Evolutionary conservation across 176 grass and related monocot species (phyloP).

Genomic region (Urochloa ruziziensis): DNA sequence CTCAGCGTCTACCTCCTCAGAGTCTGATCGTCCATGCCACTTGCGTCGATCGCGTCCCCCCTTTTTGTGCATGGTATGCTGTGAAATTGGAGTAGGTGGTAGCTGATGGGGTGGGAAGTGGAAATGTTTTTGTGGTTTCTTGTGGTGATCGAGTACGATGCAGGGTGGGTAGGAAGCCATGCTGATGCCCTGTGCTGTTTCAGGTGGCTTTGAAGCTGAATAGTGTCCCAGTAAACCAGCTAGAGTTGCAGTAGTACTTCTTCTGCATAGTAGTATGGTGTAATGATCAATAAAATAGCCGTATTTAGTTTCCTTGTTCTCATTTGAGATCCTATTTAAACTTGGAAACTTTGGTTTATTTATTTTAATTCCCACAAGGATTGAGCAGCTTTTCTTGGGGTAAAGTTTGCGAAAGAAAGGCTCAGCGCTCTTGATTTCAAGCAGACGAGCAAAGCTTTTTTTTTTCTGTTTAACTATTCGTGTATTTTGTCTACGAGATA

Average conservation of each 20-base stretch:
- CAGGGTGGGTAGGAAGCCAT: not conserved
- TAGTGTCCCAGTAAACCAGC: slow-evolving; percentile 3
- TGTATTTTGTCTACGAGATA: not conserved
- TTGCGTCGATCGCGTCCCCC: not conserved
- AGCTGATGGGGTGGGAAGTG: not conserved
- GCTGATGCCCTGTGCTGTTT: not conserved
- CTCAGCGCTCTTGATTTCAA: not conserved
- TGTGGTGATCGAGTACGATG: not conserved
- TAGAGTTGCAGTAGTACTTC: not conserved
- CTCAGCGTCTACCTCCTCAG: slow-evolving; percentile 87
- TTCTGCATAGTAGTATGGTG: not conserved
- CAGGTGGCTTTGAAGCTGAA: not conserved
- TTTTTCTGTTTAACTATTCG: not conserved
- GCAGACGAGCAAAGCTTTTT: not conserved
- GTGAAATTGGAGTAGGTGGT: not conserved
- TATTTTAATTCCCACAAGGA: not conserved
- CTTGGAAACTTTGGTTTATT: not conserved
- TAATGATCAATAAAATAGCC: slow-evolving; percentile 37
- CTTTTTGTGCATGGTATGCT: not conserved
- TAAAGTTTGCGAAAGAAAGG: not conserved
- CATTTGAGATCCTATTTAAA: not conserved
- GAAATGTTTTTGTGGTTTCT: not conserved
- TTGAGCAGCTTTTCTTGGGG: not conserved
- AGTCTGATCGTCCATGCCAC: slow-evolving; percentile 46
- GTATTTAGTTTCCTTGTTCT: not conserved